phyloP scores from a whole-genome alignment of 1,284 basidiomycete genomes.

The Cutaneotrichosporon sp. region DNA sequence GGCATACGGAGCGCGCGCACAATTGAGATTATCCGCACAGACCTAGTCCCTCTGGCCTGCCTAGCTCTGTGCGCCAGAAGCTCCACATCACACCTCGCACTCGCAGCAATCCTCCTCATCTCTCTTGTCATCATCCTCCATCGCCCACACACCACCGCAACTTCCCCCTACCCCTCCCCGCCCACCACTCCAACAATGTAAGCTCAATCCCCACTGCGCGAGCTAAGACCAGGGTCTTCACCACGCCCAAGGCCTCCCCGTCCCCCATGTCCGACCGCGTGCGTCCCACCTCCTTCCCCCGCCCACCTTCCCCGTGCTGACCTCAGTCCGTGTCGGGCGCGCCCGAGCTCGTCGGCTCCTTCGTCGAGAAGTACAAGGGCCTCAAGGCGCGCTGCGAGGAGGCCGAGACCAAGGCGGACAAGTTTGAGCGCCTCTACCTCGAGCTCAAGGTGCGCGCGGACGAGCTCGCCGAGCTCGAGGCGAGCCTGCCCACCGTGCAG shows the following conservation, averaged over 20 bases:
- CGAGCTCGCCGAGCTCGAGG: constrained; percentile 9
- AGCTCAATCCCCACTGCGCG: background rate
- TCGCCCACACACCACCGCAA: background rate
- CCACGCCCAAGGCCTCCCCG: constrained; percentile 1
- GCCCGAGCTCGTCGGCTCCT: constrained; percentile 5
- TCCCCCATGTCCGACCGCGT: constrained; percentile 3
- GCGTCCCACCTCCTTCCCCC: too few species aligned
- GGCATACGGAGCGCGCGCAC: background rate
- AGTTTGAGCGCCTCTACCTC: constrained; percentile 8
- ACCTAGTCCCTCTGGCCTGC: background rate
- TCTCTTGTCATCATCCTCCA: constrained; percentile 1
- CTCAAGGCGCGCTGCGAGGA: constrained; percentile 1
- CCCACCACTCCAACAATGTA: constrained; percentile 1
- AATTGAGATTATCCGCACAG: background rate
- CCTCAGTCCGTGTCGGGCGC: background rate
- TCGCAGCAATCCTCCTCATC: background rate
- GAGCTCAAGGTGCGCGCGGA: constrained; percentile 8
- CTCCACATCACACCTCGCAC: constrained; percentile 2
- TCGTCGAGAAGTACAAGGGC: constrained; percentile 10
- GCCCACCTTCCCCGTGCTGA: background rate
- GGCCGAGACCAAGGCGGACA: constrained; percentile 2
- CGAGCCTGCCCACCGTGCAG: constrained; percentile 3
- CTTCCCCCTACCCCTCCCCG: background rate
- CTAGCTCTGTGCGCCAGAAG: constrained; percentile 5
- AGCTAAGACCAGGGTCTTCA: constrained; percentile 10